Conservation (phyloP, 164 flowering plant genomes). For the grape (Vitis vinifera) region ASM3070453v1 NC_081817.1:27137501-27138000, state of each 20-base stretch:
- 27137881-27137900: too few relatives aligned
- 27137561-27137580: not conserved
- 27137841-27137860: not conserved
- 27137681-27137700: constrained; percentile 83
- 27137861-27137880: too few relatives aligned
- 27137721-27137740: constrained; percentile 52
- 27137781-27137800: too few relatives aligned
- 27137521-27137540: not conserved
- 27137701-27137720: constrained; percentile 86
- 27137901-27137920: too few relatives aligned
- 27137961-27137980: too few relatives aligned
- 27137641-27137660: constrained; percentile 91
- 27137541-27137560: not conserved
- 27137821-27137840: not conserved
- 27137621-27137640: constrained; percentile 98
- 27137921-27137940: too few relatives aligned
- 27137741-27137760: not conserved
- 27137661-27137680: constrained; percentile 86
- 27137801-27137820: too few relatives aligned
- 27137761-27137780: not conserved
- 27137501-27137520: not conserved
- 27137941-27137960: too few relatives aligned
- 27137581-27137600: not conserved
- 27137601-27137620: constrained; percentile 14
- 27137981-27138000: too few relatives aligned